Evolutionary conservation across 1,284 basidiomycete genomes (phyloP).

Genomic region (Naganishia cerealis): DNA sequence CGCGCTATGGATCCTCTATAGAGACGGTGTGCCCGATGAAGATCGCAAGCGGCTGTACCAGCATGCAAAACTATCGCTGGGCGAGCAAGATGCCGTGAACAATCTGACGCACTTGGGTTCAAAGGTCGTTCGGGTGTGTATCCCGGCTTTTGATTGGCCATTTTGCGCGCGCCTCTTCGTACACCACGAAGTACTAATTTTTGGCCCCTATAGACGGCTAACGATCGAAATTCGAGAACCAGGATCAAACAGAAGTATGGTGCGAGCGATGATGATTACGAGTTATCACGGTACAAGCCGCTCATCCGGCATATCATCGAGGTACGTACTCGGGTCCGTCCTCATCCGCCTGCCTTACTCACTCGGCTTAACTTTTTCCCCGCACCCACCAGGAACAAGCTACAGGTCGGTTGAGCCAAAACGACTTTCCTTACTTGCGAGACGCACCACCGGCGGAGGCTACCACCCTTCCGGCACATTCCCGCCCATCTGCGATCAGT

Average conservation of each 20-base stretch:
- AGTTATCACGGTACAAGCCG: slow-evolving; percentile 91
- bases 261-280: slow-evolving; percentile 80
- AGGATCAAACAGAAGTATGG: slow-evolving; percentile 74
- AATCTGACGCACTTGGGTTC: slow-evolving; percentile 80
- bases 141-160: background rate
- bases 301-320: slow-evolving; percentile 80
- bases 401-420: slow-evolving; percentile 71
- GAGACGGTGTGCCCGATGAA: slow-evolving; percentile 96
- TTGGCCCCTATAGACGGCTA: slow-evolving; percentile 49
- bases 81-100: slow-evolving; percentile 93
- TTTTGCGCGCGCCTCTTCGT: background rate
- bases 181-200: slow-evolving; percentile 14
- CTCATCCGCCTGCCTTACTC: background rate
- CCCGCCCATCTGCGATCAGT: slow-evolving; percentile 53
- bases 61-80: slow-evolving; percentile 83
- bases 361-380: background rate
- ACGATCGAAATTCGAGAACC: slow-evolving; percentile 73
- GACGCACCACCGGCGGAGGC: slow-evolving; percentile 68
- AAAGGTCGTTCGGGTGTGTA: slow-evolving; percentile 76
- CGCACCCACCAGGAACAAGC: slow-evolving; percentile 72
- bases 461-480: slow-evolving; percentile 37
- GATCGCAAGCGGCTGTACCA: slow-evolving; percentile 92
- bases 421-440: slow-evolving; percentile 84
- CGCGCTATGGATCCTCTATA: slow-evolving; percentile 89
- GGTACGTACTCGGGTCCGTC: slow-evolving; percentile 53